Evolutionary conservation across 2,329 filamentous ascomycete species (phyloP), one percentile per base, ranked within the genome.

Genomic region (Aspergillus fischeri): DNA sequence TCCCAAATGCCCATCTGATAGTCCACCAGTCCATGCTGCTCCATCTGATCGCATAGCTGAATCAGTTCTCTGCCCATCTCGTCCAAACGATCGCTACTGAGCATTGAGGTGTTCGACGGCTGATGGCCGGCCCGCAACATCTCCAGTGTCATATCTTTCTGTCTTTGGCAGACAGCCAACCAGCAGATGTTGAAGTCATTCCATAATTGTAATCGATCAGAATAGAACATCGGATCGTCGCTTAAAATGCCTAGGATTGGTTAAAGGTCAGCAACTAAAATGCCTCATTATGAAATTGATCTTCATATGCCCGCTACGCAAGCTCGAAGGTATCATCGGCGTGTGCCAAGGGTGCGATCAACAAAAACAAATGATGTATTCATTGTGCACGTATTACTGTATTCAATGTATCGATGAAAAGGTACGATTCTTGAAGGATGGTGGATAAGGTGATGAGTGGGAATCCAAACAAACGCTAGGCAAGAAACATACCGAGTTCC

Each of bases 1-100:
- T 97, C 94, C 85, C 91, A 95, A 27, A 97, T 90, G 8, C 94
- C 94, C 78, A 96, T 95, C 69, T 97, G 89, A 72, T 97, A 99
- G 76, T 99, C 94, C 10, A 99, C 91, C 50, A 99, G 78, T n/a
- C 94, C 94, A 70, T 95, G 88, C 64, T 89, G 87, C 74, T 97
- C 93, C 60, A 97, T 84, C 52, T 84, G 84, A 71, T 97, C 92
- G 71, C 92, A 96, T 52, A 96, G 80, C 52, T 86, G 83, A 55
- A 96, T 83, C 29, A 99, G 76, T 67, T 96, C 89, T 54, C 88
- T 87, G 11, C 90, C 91, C 83, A 97, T 87, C 64, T 86, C 87
- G 66, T 90, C 86, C 51, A 97, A 80, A 25, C 80, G 83, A 2
- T 89, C 86, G 62, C 83, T 80, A 32, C 83, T 83, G 65, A 97